Conservation (phyloP, 2,329 filamentous ascomycete genomes). For the Epichloe sibirici region DNA sequence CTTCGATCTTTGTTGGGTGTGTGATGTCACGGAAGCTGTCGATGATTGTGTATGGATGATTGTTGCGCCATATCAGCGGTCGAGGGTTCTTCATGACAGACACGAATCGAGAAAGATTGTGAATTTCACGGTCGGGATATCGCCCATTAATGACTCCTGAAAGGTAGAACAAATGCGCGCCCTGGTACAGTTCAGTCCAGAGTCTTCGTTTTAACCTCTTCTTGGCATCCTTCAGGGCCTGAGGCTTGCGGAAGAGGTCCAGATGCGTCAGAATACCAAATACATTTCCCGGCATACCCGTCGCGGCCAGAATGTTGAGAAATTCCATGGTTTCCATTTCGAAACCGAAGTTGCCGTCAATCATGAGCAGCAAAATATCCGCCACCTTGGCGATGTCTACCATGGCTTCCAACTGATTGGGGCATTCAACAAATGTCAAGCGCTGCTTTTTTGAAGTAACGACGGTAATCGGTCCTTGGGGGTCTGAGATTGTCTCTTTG, state of each 20-base stretch:
- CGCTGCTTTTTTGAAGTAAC: conserved; percentile 93
- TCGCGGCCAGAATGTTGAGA: conserved; percentile 81
- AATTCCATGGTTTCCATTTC: conserved; percentile 99
- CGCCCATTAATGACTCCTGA: conserved; percentile 93
- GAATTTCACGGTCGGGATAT: conserved; percentile 91
- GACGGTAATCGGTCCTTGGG: conserved; percentile 84
- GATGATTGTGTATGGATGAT: conserved; percentile 84
- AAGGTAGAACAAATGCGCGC: conserved; percentile 92
- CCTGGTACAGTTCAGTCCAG: conserved; percentile 95
- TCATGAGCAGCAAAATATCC: conserved; percentile 94
- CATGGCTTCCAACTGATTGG: conserved; percentile 93
- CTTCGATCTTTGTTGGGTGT: conserved; percentile 81
- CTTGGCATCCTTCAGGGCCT: conserved; percentile 83
- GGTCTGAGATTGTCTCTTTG: conserved; percentile 85
- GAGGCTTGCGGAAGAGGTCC: conserved; percentile 89
- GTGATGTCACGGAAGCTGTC: conserved; percentile 95
- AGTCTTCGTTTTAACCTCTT: conserved; percentile 91
- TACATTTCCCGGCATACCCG: conserved; percentile 96
- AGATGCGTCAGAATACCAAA: conserved; percentile 95
- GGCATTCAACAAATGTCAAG: conserved; percentile 91
- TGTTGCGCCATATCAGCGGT: conserved; percentile 92
- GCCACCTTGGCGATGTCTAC: conserved; percentile 95
- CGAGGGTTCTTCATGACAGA: conserved; percentile 99
- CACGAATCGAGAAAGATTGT: conserved; percentile 89
- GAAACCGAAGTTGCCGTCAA: conserved; percentile 96